These are phyloP conservation scores for Sporothrix luriei DNA, from an alignment of 2,329 filamentous ascomycete genomes.

Conservation along the genomic window DNA sequence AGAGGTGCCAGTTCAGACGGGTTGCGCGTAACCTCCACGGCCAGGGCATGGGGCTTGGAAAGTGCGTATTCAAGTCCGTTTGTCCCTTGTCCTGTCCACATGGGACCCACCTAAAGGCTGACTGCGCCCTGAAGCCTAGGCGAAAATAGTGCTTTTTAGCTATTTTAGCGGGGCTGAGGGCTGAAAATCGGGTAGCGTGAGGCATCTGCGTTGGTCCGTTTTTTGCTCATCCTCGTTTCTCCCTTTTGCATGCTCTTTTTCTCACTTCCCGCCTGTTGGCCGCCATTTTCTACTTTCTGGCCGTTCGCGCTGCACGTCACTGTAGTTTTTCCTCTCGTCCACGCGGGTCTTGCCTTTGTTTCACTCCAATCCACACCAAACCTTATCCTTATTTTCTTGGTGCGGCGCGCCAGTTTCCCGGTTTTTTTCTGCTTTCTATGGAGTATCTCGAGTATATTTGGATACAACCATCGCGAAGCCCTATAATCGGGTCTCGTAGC, in stretches of 20 bases:
- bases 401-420: conserved; percentile 11
- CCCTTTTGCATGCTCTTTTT: not conserved
- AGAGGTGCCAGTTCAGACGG: not conserved
- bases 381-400: conserved; percentile 22
- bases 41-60: not conserved
- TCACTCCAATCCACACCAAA: not conserved
- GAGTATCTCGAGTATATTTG: not conserved
- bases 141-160: not conserved
- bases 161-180: conserved; percentile 22
- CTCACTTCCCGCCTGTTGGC: not conserved
- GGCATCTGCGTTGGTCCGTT: not conserved
- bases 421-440: not conserved
- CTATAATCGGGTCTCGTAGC: not conserved
- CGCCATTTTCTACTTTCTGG: not conserved
- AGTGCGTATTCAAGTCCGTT: not conserved
- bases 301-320: not conserved
- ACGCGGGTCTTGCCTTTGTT: conserved; percentile 13
- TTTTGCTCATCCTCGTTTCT: not conserved
- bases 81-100: not conserved
- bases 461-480: not conserved
- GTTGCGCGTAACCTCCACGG: not conserved
- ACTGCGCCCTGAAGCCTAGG: conserved; percentile 1
- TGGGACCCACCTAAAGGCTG: conserved; percentile 14
- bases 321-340: conserved; percentile 10
- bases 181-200: conserved; percentile 13